Conservation (phyloP, 2,329 filamentous ascomycete species). For the Cercospora sp. region DNA sequence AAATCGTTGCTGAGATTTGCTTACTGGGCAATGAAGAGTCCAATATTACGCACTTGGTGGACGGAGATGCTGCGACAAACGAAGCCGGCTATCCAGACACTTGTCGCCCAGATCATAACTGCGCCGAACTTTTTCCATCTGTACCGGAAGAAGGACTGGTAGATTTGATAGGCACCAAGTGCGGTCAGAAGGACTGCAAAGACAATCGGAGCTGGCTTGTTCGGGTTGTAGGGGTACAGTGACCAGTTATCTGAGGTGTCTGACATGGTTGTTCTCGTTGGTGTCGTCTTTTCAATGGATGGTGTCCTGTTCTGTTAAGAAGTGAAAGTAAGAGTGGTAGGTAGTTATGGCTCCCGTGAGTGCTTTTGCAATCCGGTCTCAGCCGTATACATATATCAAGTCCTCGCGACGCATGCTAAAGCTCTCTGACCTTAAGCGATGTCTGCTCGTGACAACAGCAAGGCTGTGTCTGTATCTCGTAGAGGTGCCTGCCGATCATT, state of each 20-base stretch:
- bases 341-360: neutral
- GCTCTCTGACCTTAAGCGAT: neutral
- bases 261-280: constrained; percentile 7
- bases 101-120: constrained; percentile 32
- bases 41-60: constrained; percentile 50
- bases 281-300: neutral
- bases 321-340: neutral
- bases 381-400: neutral
- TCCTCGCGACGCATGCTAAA: neutral
- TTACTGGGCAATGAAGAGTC: constrained; percentile 44
- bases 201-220: constrained; percentile 55
- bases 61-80: constrained; percentile 55
- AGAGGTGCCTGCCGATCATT: neutral
- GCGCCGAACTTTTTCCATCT: constrained; percentile 31
- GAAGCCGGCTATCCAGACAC: constrained; percentile 52
- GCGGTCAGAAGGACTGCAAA: constrained; percentile 53
- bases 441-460: neutral
- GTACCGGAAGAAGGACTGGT: constrained; percentile 49
- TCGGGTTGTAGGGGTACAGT: constrained; percentile 44
- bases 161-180: constrained; percentile 53
- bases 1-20: neutral
- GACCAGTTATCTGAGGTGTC: constrained; percentile 24
- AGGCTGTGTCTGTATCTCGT: neutral
- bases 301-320: neutral
- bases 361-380: neutral